Percentiles rank a stretch among this genome's conserved stretches.
Evolutionary conservation across 1,284 basidiomycete species (phyloP).

Genomic region (Nidula niveotomentosa): DNA sequence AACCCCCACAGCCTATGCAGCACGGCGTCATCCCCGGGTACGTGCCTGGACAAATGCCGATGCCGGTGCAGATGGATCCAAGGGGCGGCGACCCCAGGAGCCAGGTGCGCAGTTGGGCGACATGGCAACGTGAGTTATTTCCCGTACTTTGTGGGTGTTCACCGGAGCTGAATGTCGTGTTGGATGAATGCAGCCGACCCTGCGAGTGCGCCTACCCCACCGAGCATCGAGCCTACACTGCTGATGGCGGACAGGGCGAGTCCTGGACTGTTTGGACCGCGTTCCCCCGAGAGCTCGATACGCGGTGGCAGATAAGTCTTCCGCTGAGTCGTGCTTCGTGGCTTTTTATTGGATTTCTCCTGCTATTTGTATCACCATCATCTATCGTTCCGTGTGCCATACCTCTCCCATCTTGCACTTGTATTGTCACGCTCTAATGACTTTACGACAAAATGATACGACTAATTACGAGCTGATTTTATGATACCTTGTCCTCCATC

Average conservation of each 20-base stretch:
- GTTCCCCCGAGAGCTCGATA: conserved; percentile 2
- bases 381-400: no score
- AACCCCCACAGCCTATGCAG: conserved; percentile 27
- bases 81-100: conserved; percentile 24
- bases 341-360: neutral
- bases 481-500: no score
- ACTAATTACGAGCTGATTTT: neutral
- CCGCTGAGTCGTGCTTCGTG: neutral
- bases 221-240: conserved; percentile 11
- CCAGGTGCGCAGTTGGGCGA: conserved; percentile 53
- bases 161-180: conserved; percentile 4
- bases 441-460: neutral
- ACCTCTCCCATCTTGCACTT: neutral
- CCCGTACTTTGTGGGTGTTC: neutral
- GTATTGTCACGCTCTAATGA: neutral
- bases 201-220: conserved; percentile 8
- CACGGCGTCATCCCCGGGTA: conserved; percentile 8
- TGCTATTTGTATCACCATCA: no score
- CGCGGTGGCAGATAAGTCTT: neutral
- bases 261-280: conserved; percentile 14
- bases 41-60: neutral
- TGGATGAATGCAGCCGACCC: conserved; percentile 39
- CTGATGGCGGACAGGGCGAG: conserved; percentile 6
- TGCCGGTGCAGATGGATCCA: neutral
- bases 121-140: conserved; percentile 63